Percentiles rank a stretch among this genome's conserved stretches.
Evolutionary conservation across 805 yeast species (phyloP).

Genomic region (Barnettozyma wickerhamii): DNA sequence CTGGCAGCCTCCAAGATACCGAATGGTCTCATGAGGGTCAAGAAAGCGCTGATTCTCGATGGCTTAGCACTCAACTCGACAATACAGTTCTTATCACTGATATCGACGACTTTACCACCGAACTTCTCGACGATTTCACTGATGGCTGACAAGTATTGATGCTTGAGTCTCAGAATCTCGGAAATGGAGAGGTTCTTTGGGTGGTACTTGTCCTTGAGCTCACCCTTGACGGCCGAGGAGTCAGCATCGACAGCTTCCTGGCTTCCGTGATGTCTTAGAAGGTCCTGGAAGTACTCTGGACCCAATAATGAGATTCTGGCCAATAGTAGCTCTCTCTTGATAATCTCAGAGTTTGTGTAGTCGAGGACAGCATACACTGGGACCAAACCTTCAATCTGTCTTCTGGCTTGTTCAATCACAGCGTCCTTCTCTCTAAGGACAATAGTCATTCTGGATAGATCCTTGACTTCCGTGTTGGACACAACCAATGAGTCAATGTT

Average conservation of each 20-base stretch:
- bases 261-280: constrained; percentile 73
- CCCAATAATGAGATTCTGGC: constrained; percentile 93
- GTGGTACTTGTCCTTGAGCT: constrained; percentile 48
- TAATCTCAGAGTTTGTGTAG: constrained; percentile 84
- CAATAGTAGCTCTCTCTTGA: constrained; percentile 84
- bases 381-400: constrained; percentile 96
- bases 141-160: constrained; percentile 81
- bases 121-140: constrained; percentile 77
- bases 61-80: constrained; percentile 96
- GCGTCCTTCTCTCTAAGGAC: constrained; percentile 93
- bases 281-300: constrained; percentile 96
- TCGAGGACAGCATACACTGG: constrained; percentile 98
- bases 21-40: constrained; percentile 88
- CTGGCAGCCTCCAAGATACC: constrained; percentile 96
- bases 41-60: constrained; percentile 77
- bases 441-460: constrained; percentile 94
- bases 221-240: constrained; percentile 18
- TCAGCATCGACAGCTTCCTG: constrained; percentile 24
- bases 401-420: constrained; percentile 94
- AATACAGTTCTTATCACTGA: constrained; percentile 88
- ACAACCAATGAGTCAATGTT: constrained; percentile 97
- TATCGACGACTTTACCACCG: constrained; percentile 91
- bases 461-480: constrained; percentile 93
- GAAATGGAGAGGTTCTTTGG: constrained; percentile 88
- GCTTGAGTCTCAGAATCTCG: constrained; percentile 92